phyloP scores from a whole-genome alignment of 2,329 filamentous ascomycete genomes.

The Bipolaris bicolor region DNA sequence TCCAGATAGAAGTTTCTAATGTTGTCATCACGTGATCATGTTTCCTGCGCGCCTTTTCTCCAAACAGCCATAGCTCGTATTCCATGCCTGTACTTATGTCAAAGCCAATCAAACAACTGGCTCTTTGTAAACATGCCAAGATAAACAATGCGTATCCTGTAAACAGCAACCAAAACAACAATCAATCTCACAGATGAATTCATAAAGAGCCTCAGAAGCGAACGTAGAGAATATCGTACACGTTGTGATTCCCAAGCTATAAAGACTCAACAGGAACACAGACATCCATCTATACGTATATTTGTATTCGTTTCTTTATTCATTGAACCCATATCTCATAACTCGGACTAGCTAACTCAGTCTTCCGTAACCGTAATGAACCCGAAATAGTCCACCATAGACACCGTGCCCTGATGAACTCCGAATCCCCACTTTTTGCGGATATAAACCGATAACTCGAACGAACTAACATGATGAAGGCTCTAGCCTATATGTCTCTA shows the following conservation, averaged over 20 bases:
- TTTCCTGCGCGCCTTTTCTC: background rate
- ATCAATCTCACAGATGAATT: background rate
- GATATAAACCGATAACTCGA: slow-evolving; percentile 31
- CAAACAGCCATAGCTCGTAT: background rate
- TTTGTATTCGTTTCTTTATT: slow-evolving; percentile 9
- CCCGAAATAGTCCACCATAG: slow-evolving; percentile 36
- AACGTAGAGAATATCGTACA: background rate
- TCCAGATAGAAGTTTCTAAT: background rate
- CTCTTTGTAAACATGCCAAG: too few species aligned
- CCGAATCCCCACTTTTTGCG: slow-evolving; percentile 43
- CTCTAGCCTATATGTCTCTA: slow-evolving; percentile 38
- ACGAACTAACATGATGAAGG: slow-evolving; percentile 39
- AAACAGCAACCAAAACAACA: too few species aligned
- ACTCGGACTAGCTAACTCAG: slow-evolving; percentile 31
- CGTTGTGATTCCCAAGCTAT: background rate
- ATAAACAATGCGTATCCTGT: too few species aligned
- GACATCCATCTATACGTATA: background rate
- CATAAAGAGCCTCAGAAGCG: background rate
- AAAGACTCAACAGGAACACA: background rate
- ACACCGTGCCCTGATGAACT: slow-evolving; percentile 38
- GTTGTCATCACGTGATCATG: background rate
- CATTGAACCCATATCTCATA: slow-evolving; percentile 21
- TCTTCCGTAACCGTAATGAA: slow-evolving; percentile 31
- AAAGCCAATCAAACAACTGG: background rate
- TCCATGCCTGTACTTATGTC: too few species aligned